Conservation (phyloP, 1,284 basidiomycete genomes). For the Pseudozyma pruni region DNA sequence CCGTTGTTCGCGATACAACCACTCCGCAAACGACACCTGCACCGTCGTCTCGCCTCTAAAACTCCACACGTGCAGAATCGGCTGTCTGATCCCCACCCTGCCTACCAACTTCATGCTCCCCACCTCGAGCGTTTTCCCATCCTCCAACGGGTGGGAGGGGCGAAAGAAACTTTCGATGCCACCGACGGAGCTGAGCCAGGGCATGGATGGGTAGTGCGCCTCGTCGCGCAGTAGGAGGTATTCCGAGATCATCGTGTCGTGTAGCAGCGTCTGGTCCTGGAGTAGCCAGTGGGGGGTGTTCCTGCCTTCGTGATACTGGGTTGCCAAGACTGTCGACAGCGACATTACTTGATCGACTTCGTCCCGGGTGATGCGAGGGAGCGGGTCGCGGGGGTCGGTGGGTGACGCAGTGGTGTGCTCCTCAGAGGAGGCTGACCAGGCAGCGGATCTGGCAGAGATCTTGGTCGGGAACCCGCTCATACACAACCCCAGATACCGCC, state of each 20-base stretch:
- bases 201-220: slow-evolving; percentile 36
- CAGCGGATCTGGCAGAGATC: slow-evolving; percentile 9
- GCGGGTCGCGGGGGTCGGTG: background rate
- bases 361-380: background rate
- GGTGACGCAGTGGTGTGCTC: background rate
- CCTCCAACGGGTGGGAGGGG: slow-evolving; percentile 8
- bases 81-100: slow-evolving; percentile 32
- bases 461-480: slow-evolving; percentile 36
- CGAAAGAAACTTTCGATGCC: slow-evolving; percentile 15
- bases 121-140: background rate
- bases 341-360: slow-evolving; percentile 8
- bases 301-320: slow-evolving; percentile 19
- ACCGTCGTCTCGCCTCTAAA: slow-evolving; percentile 15
- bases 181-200: slow-evolving; percentile 37
- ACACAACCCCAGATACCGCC: slow-evolving; percentile 28
- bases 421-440: slow-evolving; percentile 2
- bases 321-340: slow-evolving; percentile 1
- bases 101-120: slow-evolving; percentile 19
- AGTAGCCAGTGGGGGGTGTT: slow-evolving; percentile 23
- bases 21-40: slow-evolving; percentile 33
- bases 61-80: slow-evolving; percentile 36
- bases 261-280: slow-evolving; percentile 28
- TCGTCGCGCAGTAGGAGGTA: slow-evolving; percentile 21
- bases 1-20: slow-evolving; percentile 24
- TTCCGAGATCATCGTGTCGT: slow-evolving; percentile 34